Evolutionary conservation across 306 rosid species (phyloP), one percentile per base, ranked within the genome.

Genomic region (Lablab purpureus): DNA sequence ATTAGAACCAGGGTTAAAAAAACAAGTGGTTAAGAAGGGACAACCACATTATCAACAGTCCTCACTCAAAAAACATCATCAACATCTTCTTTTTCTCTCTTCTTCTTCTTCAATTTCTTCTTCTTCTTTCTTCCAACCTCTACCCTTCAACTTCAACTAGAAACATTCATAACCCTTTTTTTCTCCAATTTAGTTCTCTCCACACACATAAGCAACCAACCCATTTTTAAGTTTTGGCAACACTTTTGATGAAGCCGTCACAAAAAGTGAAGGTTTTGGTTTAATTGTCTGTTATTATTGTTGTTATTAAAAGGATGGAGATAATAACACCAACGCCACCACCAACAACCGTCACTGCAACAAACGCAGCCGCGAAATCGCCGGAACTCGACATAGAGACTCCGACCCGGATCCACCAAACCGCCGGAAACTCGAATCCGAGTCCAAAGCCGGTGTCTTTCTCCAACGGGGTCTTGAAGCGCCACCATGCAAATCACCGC

Each of bases 1-100:
- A 91, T 89, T 89, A 90, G 90, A 90, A 94, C 98, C 75, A 85
- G 92, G 84, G 98, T 94, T 89, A 92, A 92, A 91, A 90, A 69
- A 79, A 84, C 88, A 68, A 88, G 89, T 93, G 94, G 97, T 90
- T 91, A 89, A 90, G 94, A 89, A 90, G 91, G 89, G 88, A 80
- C 92, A 82, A 59, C 97, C 98, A 84, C 96, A 83, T 90, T 87
- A 88, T 90, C 93, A 87, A 90, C 96, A 85, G 90, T 85, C 91
- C 41, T 89, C 97, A 84, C 82, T 65, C 78, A 79, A 34, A 78
- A 34, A 23, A 18, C 15, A 1, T 34, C 7, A 0, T 36, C 22
- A 2, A 46, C 32, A 13, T 17, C 58, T 23, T 59, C 3, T 19
- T 37, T 51, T n/a, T 14, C 82, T 54, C 22, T 1, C 5, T 5